These are phyloP conservation scores for Myriosclerotinia duriaeana DNA, from an alignment of 2,329 filamentous ascomycete species.

Conservation along the genomic window DNA sequence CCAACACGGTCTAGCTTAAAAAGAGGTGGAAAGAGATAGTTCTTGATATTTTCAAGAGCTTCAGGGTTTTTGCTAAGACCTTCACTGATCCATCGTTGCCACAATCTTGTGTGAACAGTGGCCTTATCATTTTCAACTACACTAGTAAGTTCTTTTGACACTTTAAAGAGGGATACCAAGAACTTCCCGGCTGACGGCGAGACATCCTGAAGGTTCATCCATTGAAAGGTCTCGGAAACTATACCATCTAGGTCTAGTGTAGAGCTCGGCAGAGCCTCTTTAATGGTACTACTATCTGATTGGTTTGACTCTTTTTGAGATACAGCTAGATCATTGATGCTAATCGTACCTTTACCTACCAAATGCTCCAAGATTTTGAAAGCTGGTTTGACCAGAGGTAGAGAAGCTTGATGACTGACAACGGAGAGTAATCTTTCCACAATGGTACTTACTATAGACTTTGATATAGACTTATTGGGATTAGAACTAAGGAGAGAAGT, in stretches of 20 bases:
- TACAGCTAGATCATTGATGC: slow-evolving; percentile 34
- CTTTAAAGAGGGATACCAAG: slow-evolving; percentile 56
- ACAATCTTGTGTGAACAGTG: slow-evolving; percentile 40
- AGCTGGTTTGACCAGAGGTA: slow-evolving; percentile 66
- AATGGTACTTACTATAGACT: slow-evolving; percentile 48
- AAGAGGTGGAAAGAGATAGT: slow-evolving; percentile 61
- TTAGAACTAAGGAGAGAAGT: slow-evolving; percentile 53
- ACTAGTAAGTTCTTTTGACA: slow-evolving; percentile 39
- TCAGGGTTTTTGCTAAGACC: slow-evolving; percentile 50
- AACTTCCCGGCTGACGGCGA: slow-evolving; percentile 62
- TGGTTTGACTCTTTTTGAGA: slow-evolving; percentile 1
- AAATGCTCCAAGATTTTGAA: slow-evolving; percentile 67
- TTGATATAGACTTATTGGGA: slow-evolving; percentile 45
- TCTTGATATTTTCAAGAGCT: slow-evolving; percentile 62
- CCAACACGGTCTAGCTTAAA: slow-evolving; percentile 58
- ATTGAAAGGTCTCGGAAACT: slow-evolving; percentile 51
- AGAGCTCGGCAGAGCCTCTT: not conserved
- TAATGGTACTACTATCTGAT: not conserved
- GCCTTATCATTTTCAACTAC: slow-evolving; percentile 42
- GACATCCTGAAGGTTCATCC: slow-evolving; percentile 58
- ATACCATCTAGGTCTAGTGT: slow-evolving; percentile 55
- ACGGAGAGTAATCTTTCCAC: slow-evolving; percentile 57
- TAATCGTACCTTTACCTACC: slow-evolving; percentile 58
- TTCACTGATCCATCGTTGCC: slow-evolving; percentile 57
- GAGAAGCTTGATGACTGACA: slow-evolving; percentile 59